Percentiles rank a stretch among this genome's conserved stretches.
These are phyloP conservation scores for Leccinum pachyderme DNA, from an alignment of 1,284 basidiomycete species.

Conservation along the genomic window DNA sequence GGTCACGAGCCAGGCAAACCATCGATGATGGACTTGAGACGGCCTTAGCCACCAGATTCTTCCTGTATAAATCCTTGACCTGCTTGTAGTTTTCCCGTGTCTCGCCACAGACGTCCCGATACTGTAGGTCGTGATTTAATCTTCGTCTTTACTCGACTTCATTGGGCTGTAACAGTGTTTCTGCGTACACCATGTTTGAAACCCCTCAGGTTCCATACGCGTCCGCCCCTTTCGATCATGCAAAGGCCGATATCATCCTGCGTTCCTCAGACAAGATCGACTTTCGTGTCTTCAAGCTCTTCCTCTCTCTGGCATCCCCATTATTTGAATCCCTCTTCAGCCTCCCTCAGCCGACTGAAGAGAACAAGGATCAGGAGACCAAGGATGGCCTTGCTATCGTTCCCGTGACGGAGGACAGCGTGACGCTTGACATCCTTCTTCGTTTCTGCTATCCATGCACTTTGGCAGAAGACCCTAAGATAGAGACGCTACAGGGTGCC, in stretches of 20 bases:
- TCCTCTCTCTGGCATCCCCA: neutral
- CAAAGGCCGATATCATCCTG: neutral
- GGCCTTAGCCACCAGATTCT: no score
- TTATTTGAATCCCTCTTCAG: neutral
- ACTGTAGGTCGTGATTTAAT: neutral
- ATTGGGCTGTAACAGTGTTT: neutral
- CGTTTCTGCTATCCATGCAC: slow-evolving; percentile 25
- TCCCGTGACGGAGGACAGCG: slow-evolving; percentile 21
- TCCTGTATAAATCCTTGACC: neutral
- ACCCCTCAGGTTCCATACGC: neutral
- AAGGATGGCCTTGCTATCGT: slow-evolving; percentile 19
- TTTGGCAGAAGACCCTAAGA: slow-evolving; percentile 15
- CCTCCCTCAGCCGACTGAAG: neutral
- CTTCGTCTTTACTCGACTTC: neutral
- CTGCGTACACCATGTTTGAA: neutral
- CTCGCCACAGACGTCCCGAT: neutral
- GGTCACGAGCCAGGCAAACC: no score
- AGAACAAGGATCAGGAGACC: neutral
- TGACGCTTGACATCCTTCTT: slow-evolving; percentile 13
- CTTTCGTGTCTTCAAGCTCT: neutral
- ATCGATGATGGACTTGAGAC: no score
- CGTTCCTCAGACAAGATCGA: neutral
- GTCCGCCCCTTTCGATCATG: neutral
- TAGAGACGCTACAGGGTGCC: slow-evolving; percentile 7
- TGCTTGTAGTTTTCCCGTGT: neutral